Evolutionary conservation across 768 basidiomycete genomes (phyloP), one percentile per base, ranked within the genome.

Genomic region (Coprinopsis strossmayeri): DNA sequence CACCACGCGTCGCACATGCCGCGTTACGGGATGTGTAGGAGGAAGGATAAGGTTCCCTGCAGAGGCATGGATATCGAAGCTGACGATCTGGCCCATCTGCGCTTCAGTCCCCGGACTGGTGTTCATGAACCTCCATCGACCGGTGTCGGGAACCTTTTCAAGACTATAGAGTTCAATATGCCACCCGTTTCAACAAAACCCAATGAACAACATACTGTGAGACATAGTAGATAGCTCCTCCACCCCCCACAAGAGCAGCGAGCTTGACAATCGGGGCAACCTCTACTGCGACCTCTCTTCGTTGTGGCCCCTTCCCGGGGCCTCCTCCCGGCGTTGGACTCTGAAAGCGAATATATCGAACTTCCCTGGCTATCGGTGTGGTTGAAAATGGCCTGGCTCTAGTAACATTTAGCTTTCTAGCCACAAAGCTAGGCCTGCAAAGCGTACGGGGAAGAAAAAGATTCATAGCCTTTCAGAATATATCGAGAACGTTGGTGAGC

Each of bases 111-210:
- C 69, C 0, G 74, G 73, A 34, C 74, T 74, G 2, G 84, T 73
- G 59, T 88, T 85, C 79, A 97, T 95, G 61, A 94, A 96, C 18
- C 94, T 67, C 78, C 84, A 85, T 48, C 94, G 69, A 0, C 91
- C 91, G 0, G 91, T 94, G 60, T 93, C 85, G 2, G 87, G 82
- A 0, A 91, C 87, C 59, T 78, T 74, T 61, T 97, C 93, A 23
- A 94, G 71, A 58, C 91, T 93, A 53, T 20, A 21, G 27, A 43
- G 27, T n/a, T 32, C 49, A 42, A 32, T 7, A 32, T 32, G 7
- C 15, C 30, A 7, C n/a, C 37, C 10, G 17, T 28, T n/a, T n/a
- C n/a, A n/a, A n/a, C n/a, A n/a, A 4, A 17, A 38, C 27, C 7
- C n/a, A 25, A 24, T 15, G 34, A 23, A 18, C 21, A 10, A 57